Base-by-base conservation (phyloP, 2,329 filamentous ascomycete genomes). In the Cordyceps cicadae region DNA sequence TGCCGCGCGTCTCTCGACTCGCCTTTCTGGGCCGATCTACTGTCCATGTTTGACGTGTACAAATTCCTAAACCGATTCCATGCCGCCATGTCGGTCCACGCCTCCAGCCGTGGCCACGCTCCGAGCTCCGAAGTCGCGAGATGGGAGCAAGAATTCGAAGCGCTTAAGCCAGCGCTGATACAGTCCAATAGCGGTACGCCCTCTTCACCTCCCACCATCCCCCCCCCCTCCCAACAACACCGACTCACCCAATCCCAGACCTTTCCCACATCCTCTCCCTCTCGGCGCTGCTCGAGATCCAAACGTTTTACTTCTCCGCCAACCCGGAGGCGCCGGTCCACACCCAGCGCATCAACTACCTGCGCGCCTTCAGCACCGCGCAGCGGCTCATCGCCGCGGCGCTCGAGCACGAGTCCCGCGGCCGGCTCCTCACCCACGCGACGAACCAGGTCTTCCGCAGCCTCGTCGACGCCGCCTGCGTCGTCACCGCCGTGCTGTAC, bases 91-190 rank as follows among this genome's bases (percentile, higher is more conserved):
- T 70, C 72, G 6, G 77, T 78, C 3, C 76, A 75, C 26, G 70
- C 82, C 11, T 75, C 81, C 39, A 77, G 77, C 41, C 72, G 74
- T 37, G 75, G 74, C 12, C 78, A 76, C 2, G 75, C 83, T 2
- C 74, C 79, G 0, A 73, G 80, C 37, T 71, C 77, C 48, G 69
- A 79, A 12, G 76, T 83, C 0, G 72, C 74, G 50, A 70, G 77
- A 26, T 77, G 82, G 66, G 80, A 83, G 65, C 76, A 80, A 48
- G 81, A 84, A 63, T 78, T 81, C 65, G 76, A 78, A 56, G 73
- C 74, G n/a, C 68, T 81, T 2, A 75, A 75, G 60, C 72, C 77
- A 3, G 67, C 79, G 1, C 70, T 81, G n/a, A 74, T 75, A 39
- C 75, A 74, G 12, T 72, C 76, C 34, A 76, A 79, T 52, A 77